Percentiles rank a stretch among this genome's conserved stretches.
phyloP scores from a whole-genome alignment of 371 early-diverging fungal species.

The Rhizomucor miehei region DNA sequence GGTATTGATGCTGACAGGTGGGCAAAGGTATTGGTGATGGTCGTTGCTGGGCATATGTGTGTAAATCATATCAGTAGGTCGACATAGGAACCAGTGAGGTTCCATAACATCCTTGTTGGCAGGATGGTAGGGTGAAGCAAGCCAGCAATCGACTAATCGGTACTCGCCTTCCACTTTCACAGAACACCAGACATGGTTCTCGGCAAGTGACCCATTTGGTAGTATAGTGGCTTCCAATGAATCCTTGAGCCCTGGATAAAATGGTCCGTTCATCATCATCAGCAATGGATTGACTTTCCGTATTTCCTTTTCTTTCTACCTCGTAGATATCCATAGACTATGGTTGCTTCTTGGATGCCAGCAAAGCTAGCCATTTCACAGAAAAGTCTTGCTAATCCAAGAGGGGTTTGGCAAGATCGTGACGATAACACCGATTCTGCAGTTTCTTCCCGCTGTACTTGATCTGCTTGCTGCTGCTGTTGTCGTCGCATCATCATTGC shows the following conservation, averaged over 20 bases:
- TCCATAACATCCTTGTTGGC: conserved; percentile 30
- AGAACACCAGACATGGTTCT: conserved; percentile 64
- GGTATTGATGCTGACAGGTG: conserved; percentile 19
- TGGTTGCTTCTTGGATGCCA: conserved; percentile 48
- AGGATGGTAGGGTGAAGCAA: conserved; percentile 46
- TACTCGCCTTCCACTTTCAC: conserved; percentile 62
- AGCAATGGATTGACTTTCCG: background rate
- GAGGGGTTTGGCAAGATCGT: conserved; percentile 39
- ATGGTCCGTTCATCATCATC: background rate
- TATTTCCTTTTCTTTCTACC: conserved; percentile 15
- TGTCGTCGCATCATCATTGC: background rate
- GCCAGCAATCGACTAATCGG: conserved; percentile 60
- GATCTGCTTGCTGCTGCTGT: conserved; percentile 12
- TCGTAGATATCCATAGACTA: conserved; percentile 56
- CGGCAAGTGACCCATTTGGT: conserved; percentile 23
- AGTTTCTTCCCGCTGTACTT: conserved; percentile 19
- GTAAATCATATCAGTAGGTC: conserved; percentile 36
- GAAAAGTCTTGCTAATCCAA: conserved; percentile 59
- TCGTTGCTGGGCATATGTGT: conserved; percentile 36
- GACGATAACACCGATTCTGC: conserved; percentile 43
- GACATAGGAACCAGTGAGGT: conserved; percentile 43
- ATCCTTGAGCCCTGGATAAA: conserved; percentile 29
- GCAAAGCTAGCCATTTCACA: conserved; percentile 56
- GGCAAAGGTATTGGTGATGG: conserved; percentile 31
- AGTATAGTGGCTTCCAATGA: conserved; percentile 15